Evolutionary conservation across 306 rosid species (phyloP).

Genomic region (Acacia acuminata): DNA sequence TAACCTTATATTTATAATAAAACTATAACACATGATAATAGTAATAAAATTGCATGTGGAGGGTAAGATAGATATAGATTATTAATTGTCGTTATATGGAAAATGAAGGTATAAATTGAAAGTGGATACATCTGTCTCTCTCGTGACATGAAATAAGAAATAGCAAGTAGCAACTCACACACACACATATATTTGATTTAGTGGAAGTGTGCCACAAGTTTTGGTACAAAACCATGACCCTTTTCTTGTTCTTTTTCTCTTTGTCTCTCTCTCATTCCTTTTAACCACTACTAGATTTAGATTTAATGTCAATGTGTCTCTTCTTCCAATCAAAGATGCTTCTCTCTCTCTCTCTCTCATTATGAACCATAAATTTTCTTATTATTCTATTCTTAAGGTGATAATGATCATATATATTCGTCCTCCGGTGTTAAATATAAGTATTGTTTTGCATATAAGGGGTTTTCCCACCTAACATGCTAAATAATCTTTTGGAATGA

Average conservation of each 20-base stretch:
- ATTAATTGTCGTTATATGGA: neutral
- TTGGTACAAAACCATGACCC: conserved; percentile 20
- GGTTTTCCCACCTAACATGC: no score
- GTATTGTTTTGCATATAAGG: no score
- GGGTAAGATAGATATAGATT: neutral
- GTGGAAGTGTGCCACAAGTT: neutral
- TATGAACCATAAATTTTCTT: no score
- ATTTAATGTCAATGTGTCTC: neutral
- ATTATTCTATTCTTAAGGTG: no score
- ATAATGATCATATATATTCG: no score
- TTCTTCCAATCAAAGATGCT: neutral
- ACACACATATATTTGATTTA: neutral
- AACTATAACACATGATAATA: neutral
- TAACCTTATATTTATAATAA: neutral
- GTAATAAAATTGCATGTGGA: neutral
- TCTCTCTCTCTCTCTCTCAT: neutral
- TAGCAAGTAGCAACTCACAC: neutral
- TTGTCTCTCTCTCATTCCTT: neutral
- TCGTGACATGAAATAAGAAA: conserved; percentile 11
- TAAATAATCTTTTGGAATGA: no score
- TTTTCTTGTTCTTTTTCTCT: neutral
- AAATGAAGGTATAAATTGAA: neutral
- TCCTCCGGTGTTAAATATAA: no score
- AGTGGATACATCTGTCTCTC: neutral
- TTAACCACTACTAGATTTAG: neutral